Base-by-base conservation (phyloP, 371 early-diverging fungal genomes). In the Capniomyces stellatus region DNA sequence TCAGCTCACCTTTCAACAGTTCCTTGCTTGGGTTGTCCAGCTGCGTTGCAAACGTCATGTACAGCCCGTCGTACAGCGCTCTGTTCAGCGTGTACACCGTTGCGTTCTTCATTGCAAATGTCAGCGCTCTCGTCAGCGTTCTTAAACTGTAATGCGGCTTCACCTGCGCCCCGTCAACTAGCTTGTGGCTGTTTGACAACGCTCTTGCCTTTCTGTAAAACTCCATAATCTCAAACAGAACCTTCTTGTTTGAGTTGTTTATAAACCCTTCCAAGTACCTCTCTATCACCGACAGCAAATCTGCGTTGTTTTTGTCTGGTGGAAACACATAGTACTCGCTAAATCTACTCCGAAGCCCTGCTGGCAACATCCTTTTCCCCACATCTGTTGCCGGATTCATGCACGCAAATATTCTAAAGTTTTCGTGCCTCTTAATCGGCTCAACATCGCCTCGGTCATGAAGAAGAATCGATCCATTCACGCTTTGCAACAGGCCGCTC, bases 351-450 rank as follows among this genome's bases (percentile, higher is more conserved):
- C 92, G 80, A 13, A 98, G 73, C 12, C 89, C 90, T 2, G 85
- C 83, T 12, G 98, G 92, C 22, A 97, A 76, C 59, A 96, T 87
- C 43, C 91, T 85, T 69, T 99, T 99, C 46, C 99, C 99, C 1
- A 92, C 91, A 71, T 97, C 95, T 10, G 87, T 96, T n/a, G 93
- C 87, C 19, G 99, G 99, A 71, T 99, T 99, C 98, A 99, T 99
- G 70, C 98, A 98, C 1, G 92, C 97, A 70, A 99, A 98, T 3
- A 99, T 71, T 10, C 94, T 78, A 76, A 99, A 99, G 53, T 88
- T 83, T 24, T 85, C 83, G 70, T 99, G 98, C 30, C 98, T 76
- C 31, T 73, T 68, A 21, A 97, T 76, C 21, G 85, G 86, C 53
- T 80, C 77, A 15, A 78, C 79, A 62, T 92, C 95, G 42, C 96